Conservation (phyloP, 306 rosid species). For the Mimosa pudica region DNA sequence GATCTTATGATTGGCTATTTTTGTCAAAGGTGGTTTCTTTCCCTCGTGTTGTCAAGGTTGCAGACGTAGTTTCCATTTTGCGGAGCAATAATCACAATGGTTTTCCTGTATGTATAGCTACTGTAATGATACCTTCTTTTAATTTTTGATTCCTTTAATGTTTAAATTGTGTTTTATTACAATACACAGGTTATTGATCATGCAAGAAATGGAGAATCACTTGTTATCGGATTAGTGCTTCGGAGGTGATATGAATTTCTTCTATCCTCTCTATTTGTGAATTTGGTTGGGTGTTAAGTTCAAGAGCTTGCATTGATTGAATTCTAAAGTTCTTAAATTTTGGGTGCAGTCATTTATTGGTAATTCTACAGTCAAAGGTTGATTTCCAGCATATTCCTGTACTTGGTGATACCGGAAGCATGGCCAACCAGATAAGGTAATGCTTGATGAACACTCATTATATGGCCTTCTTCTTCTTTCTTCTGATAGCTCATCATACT, state of each 20-base stretch:
- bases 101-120: conserved; percentile 80
- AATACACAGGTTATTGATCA: conserved; percentile 85
- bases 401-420: conserved; percentile 67
- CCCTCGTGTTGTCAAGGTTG: conserved; percentile 93
- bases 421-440: conserved; percentile 63
- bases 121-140: conserved; percentile 24
- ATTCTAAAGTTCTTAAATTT: conserved; percentile 14
- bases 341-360: conserved; percentile 83
- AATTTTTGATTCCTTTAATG: conserved; percentile 24
- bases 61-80: conserved; percentile 81
- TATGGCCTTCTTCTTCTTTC: conserved; percentile 36
- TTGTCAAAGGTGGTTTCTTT: conserved; percentile 75
- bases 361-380: conserved; percentile 83
- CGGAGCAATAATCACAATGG: conserved; percentile 89
- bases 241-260: conserved; percentile 62
- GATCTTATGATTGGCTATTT: conserved; percentile 35
- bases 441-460: conserved; percentile 16
- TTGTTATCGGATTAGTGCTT: conserved; percentile 87
- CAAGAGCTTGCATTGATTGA: conserved; percentile 18
- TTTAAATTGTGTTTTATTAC: conserved; percentile 36
- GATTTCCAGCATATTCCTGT: conserved; percentile 94
- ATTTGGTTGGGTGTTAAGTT: conserved; percentile 27
- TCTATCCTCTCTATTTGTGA: not conserved
- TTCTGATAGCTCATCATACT: conserved; percentile 40
- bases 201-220: conserved; percentile 82